A percentile compares a stretch with the other conserved stretches of the same genome.
These are phyloP conservation scores for Venturia pyrina DNA, from an alignment of 2,329 filamentous ascomycete genomes.

Conservation along the genomic window DNA sequence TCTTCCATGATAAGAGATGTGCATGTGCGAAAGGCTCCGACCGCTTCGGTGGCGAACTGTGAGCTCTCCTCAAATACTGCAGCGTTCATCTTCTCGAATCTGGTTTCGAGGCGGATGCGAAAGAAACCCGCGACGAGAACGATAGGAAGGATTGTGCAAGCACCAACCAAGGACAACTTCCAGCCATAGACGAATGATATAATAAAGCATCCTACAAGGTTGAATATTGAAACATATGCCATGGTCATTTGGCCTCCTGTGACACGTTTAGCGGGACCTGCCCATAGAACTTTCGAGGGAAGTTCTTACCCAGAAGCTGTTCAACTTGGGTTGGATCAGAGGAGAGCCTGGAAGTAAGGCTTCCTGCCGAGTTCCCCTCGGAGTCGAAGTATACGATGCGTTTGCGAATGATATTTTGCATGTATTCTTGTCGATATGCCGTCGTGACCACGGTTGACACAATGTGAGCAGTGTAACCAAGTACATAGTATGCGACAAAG, in stretches of 20 bases:
- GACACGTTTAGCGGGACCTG: background rate
- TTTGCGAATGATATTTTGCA: constrained; percentile 49
- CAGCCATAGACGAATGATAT: constrained; percentile 66
- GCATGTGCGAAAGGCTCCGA: constrained; percentile 65
- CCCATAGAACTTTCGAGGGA: background rate
- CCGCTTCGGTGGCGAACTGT: constrained; percentile 64
- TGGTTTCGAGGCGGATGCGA: constrained; percentile 47
- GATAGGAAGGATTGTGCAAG: constrained; percentile 48
- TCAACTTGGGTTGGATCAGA: constrained; percentile 51
- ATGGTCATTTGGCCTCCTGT: constrained; percentile 51
- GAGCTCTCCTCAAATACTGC: constrained; percentile 61
- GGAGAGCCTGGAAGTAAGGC: constrained; percentile 47
- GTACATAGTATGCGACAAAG: constrained; percentile 44
- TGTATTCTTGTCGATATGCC: constrained; percentile 49
- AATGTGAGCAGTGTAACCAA: constrained; percentile 28
- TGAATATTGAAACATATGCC: constrained; percentile 55
- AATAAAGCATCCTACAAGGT: constrained; percentile 51
- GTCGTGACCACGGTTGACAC: constrained; percentile 37
- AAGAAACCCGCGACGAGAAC: constrained; percentile 40
- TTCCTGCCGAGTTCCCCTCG: constrained; percentile 49
- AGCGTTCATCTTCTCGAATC: constrained; percentile 59
- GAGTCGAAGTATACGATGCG: constrained; percentile 51
- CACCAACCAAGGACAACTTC: constrained; percentile 62
- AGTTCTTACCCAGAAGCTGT: constrained; percentile 33
- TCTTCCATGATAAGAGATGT: constrained; percentile 60